These are phyloP conservation scores for Mycena haematopus DNA, from an alignment of 768 basidiomycete species.

Conservation along the genomic window DNA sequence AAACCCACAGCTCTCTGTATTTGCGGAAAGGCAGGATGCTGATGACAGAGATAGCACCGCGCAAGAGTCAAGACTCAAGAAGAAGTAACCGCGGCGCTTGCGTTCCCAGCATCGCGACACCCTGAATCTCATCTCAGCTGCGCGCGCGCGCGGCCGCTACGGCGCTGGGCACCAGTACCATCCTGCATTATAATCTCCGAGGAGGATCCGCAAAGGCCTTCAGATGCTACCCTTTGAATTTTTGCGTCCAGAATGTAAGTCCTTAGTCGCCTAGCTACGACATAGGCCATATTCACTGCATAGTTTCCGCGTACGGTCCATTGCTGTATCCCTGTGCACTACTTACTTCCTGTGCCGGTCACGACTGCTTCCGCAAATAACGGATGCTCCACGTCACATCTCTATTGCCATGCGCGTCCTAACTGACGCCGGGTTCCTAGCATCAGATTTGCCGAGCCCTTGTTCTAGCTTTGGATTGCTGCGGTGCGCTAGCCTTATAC, in stretches of 20 bases:
- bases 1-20: not conserved
- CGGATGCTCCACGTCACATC: not conserved
- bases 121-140: not conserved
- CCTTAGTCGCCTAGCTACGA: too few species aligned
- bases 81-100: not conserved
- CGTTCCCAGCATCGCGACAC: not conserved
- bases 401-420: not conserved
- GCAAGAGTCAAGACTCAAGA: too few species aligned
- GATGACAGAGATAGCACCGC: not conserved
- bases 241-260: too few species aligned
- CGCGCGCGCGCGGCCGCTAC: too few species aligned
- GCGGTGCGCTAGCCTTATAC: not conserved
- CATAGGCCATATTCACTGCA: too few species aligned
- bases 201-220: too few species aligned
- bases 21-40: not conserved
- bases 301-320: too few species aligned
- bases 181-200: too few species aligned
- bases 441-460: conserved; percentile 4
- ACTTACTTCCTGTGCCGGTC: not conserved
- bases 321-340: too few species aligned
- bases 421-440: conserved; percentile 2
- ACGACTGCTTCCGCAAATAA: not conserved
- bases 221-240: too few species aligned
- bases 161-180: too few species aligned
- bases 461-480: not conserved